Conservation (phyloP, 1,284 basidiomycete species). For the Tetrapyrgos nigripes region DNA sequence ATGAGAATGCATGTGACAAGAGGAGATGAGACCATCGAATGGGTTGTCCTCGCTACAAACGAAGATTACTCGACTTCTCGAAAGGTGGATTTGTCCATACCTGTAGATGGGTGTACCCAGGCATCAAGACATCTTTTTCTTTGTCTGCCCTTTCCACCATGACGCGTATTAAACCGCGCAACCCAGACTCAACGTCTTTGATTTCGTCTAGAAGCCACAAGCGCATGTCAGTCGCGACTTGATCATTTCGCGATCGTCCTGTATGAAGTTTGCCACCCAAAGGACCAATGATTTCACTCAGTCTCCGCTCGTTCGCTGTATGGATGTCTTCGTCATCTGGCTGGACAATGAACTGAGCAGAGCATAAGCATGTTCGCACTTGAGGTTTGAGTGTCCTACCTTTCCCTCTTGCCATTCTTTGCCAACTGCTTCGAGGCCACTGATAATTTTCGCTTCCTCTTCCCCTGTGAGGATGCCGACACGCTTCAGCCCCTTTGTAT, state of each 20-base stretch:
- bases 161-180: slow-evolving; percentile 85
- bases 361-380: neutral
- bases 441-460: slow-evolving; percentile 78
- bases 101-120: slow-evolving; percentile 97
- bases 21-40: slow-evolving; percentile 98
- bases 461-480: slow-evolving; percentile 82
- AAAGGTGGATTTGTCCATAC: slow-evolving; percentile 45
- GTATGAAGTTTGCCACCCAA: slow-evolving; percentile 96
- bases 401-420: slow-evolving; percentile 84
- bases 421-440: slow-evolving; percentile 82
- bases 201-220: slow-evolving; percentile 93
- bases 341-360: slow-evolving; percentile 67
- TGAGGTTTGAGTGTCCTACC: slow-evolving; percentile 45
- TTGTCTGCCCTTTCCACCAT: slow-evolving; percentile 92
- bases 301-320: slow-evolving; percentile 96
- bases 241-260: slow-evolving; percentile 95
- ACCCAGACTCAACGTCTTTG: slow-evolving; percentile 69
- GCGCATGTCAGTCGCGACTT: slow-evolving; percentile 98
- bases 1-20: slow-evolving; percentile 94
- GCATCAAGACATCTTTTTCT: slow-evolving; percentile 91
- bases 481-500: slow-evolving; percentile 85
- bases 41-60: slow-evolving; percentile 88
- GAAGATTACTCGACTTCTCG: slow-evolving; percentile 3
- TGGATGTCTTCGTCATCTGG: slow-evolving; percentile 98
- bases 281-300: slow-evolving; percentile 92